phyloP scores from a whole-genome alignment of 1,284 basidiomycete genomes.

The Marasmius fiardii region DNA sequence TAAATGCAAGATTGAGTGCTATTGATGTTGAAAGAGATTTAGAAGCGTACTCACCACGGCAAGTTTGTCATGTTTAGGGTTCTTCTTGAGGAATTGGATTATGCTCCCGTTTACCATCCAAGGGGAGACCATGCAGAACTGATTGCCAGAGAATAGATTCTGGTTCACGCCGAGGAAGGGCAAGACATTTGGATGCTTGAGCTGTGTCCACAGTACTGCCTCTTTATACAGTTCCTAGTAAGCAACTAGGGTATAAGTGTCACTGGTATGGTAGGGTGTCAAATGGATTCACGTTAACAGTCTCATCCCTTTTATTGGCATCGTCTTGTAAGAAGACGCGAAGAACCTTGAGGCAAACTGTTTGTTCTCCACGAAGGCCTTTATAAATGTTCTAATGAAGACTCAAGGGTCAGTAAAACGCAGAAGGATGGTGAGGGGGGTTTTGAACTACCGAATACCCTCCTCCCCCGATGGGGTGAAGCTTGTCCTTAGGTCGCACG shows the following conservation, averaged over 20 bases:
- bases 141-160: background rate
- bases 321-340: background rate
- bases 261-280: background rate
- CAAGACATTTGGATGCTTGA: background rate
- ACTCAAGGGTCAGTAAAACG: background rate
- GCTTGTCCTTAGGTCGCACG: background rate
- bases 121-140: background rate
- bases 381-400: background rate
- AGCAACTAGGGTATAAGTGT: background rate
- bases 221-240: background rate
- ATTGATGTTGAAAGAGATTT: background rate
- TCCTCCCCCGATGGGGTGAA: background rate
- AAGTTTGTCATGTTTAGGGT: background rate
- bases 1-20: background rate
- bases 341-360: background rate
- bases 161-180: background rate
- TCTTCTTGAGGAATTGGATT: background rate
- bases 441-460: background rate
- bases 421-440: background rate
- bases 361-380: background rate
- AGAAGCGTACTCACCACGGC: background rate
- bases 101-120: background rate
- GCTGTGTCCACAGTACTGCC: background rate
- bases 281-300: background rate
- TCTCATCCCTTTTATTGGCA: background rate